phyloP scores from a whole-genome alignment of 768 basidiomycete species.

The Paxillus involutus region DNA sequence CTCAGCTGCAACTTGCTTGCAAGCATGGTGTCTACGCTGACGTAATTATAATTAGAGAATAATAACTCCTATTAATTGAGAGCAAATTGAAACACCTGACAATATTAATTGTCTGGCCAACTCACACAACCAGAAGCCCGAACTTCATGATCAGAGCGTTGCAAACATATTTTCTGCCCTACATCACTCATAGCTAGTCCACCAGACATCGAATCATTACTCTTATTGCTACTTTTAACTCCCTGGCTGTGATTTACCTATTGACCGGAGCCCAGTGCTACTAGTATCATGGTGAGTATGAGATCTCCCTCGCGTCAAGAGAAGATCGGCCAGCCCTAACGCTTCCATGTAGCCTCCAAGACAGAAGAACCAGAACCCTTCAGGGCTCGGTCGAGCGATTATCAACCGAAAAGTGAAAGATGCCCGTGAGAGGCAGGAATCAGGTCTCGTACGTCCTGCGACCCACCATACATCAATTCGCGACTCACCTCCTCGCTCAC shows the following conservation, averaged over 20 bases:
- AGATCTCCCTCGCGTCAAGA: background rate
- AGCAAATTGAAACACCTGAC: too few relatives aligned
- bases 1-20: too few relatives aligned
- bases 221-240: too few relatives aligned
- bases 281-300: background rate
- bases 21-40: too few relatives aligned
- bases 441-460: conserved; percentile 58
- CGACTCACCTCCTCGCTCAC: conserved; percentile 26
- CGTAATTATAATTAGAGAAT: too few relatives aligned
- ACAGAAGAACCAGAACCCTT: conserved; percentile 61
- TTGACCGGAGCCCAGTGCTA: background rate
- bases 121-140: too few relatives aligned
- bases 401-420: conserved; percentile 78
- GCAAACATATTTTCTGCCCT: too few relatives aligned
- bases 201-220: too few relatives aligned
- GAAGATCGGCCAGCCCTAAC: background rate
- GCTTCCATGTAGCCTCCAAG: conserved; percentile 47
- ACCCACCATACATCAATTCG: background rate
- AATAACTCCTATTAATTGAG: too few relatives aligned
- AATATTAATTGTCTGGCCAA: too few relatives aligned
- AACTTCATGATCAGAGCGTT: background rate
- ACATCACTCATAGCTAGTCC: too few relatives aligned
- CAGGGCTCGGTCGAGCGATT: conserved; percentile 91
- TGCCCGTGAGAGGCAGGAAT: conserved; percentile 33
- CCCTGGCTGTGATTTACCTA: too few relatives aligned